Conservation (phyloP, 225 moss, liverwort and hornwort species). For the Physcomitrellopsis africana region DNA sequence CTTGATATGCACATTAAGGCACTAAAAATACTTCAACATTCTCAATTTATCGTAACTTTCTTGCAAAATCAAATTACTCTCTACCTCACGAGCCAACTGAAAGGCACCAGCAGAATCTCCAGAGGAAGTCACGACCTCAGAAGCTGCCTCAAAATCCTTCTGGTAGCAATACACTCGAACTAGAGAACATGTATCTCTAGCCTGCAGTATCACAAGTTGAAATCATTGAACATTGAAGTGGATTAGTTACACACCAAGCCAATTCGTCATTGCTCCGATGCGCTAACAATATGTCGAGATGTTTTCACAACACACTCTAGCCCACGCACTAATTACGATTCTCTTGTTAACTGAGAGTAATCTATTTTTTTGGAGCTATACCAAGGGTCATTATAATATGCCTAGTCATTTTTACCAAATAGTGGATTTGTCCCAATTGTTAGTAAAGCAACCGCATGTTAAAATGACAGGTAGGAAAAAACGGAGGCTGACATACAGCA, state of each 20-base stretch:
- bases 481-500: constrained; percentile 53
- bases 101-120: constrained; percentile 81
- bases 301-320: constrained; percentile 1
- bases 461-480: constrained; percentile 16
- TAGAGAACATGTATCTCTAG: constrained; percentile 80
- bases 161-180: constrained; percentile 86
- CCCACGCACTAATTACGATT: background rate
- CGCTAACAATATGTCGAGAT: background rate
- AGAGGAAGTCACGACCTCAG: constrained; percentile 63
- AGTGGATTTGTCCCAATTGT: background rate
- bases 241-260: constrained; percentile 6
- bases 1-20: background rate
- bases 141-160: constrained; percentile 71
- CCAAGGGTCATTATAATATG: constrained; percentile 11
- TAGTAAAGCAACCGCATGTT: background rate
- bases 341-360: constrained; percentile 3
- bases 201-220: constrained; percentile 45
- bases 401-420: background rate
- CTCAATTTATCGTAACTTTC: background rate
- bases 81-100: constrained; percentile 86
- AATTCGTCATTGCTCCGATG: background rate
- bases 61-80: constrained; percentile 12
- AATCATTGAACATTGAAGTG: background rate
- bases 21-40: constrained; percentile 3
- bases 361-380: constrained; percentile 5